A percentile compares a stretch with the other conserved stretches of the same genome.
Evolutionary conservation across 129 eudicot species (phyloP).

Genomic region (Centaurea solstitialis): DNA sequence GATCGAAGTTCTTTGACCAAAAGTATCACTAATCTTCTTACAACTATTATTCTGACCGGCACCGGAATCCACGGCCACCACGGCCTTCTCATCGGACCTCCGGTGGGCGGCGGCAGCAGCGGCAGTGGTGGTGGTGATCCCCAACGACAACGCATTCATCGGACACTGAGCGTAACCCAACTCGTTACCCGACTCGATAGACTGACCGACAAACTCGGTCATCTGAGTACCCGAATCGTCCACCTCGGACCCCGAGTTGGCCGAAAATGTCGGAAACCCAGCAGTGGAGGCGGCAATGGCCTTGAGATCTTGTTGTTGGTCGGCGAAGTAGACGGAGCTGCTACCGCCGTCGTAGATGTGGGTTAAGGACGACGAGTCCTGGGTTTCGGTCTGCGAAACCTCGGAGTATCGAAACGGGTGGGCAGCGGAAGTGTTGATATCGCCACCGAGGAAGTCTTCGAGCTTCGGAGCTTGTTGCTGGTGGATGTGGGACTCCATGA

Average conservation of each 20-base stretch:
- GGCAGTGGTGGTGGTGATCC: conserved; percentile 14
- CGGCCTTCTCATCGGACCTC: conserved; percentile 31
- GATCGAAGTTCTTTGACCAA: conserved; percentile 95
- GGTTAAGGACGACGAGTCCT: conserved; percentile 80
- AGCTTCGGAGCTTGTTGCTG: conserved; percentile 77
- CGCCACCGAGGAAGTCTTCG: conserved; percentile 85
- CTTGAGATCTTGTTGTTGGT: conserved; percentile 61
- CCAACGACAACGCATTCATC: conserved; percentile 56
- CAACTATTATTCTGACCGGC: conserved; percentile 40
- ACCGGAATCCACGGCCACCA: conserved; percentile 52
- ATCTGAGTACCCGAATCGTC: conserved; percentile 71
- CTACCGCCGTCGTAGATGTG: conserved; percentile 74
- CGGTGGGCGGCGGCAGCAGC: conserved; percentile 12
- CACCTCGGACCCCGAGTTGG: conserved; percentile 96
- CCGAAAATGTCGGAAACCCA: conserved; percentile 75
- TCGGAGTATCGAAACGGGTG: conserved; percentile 39
- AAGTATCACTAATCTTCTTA: conserved; percentile 78
- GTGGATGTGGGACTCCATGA: conserved; percentile 47
- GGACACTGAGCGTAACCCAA: conserved; percentile 51
- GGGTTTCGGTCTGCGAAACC: conserved; percentile 61
- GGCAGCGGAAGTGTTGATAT: conserved; percentile 31
- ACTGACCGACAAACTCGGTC: conserved; percentile 50
- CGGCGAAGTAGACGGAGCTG: conserved; percentile 45
- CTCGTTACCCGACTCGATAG: conserved; percentile 68
- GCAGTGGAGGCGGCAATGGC: conserved; percentile 33